phyloP scores from a whole-genome alignment of 1,284 basidiomycete genomes.

The Rhodotorula mucilaginosa region DNA sequence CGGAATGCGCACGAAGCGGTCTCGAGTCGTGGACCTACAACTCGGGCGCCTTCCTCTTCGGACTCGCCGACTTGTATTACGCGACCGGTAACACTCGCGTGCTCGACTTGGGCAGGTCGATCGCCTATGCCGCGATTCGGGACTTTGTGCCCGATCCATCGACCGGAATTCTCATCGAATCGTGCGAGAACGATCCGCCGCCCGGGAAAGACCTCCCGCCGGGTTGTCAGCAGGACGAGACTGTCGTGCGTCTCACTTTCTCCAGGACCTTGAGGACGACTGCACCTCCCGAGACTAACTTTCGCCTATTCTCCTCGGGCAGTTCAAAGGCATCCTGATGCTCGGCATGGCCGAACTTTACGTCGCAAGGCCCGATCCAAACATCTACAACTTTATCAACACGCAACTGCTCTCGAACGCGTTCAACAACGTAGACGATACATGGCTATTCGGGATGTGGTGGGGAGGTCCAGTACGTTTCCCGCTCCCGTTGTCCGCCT shows the following conservation, averaged over 20 bases:
- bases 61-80: slow-evolving; percentile 29
- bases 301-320: background rate
- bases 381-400: slow-evolving; percentile 39
- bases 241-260: slow-evolving; percentile 14
- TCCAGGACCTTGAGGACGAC: too few species aligned
- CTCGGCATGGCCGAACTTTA: slow-evolving; percentile 32
- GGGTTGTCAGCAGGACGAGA: slow-evolving; percentile 33
- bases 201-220: slow-evolving; percentile 18
- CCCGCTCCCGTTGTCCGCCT: background rate
- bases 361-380: slow-evolving; percentile 28
- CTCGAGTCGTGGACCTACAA: slow-evolving; percentile 35
- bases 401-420: slow-evolving; percentile 31
- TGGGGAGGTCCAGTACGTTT: slow-evolving; percentile 33
- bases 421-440: slow-evolving; percentile 33
- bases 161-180: slow-evolving; percentile 26
- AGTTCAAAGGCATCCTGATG: slow-evolving; percentile 38
- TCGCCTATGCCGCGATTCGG: slow-evolving; percentile 33
- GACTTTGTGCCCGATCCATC: slow-evolving; percentile 18
- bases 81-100: slow-evolving; percentile 25
- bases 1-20: slow-evolving; percentile 9
- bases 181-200: slow-evolving; percentile 30
- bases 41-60: slow-evolving; percentile 31
- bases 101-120: slow-evolving; percentile 25
- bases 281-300: background rate
- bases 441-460: slow-evolving; percentile 33